Conservation (phyloP, 495 filamentous ascomycete genomes). For the Amphirosellinia nigrospora region DNA sequence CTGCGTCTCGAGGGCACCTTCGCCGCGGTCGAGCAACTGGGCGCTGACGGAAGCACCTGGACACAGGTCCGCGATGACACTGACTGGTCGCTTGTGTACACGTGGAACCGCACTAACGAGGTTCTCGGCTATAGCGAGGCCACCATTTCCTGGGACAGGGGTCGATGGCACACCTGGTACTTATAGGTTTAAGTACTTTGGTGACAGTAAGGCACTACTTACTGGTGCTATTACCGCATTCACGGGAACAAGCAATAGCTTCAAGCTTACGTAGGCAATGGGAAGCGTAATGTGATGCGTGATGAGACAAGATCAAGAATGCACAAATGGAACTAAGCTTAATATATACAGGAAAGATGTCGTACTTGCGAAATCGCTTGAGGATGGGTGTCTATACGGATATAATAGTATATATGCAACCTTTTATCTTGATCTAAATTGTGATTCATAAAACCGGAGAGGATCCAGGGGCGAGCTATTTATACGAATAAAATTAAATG, state of each 20-base stretch:
- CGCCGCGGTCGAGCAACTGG: slow-evolving; percentile 72
- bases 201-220: slow-evolving; percentile 73
- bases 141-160: slow-evolving; percentile 77
- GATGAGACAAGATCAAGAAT: background rate
- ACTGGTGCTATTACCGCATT: slow-evolving; percentile 72
- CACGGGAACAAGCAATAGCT: slow-evolving; percentile 70
- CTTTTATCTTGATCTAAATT: background rate
- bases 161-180: slow-evolving; percentile 60
- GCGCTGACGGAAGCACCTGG: slow-evolving; percentile 63
- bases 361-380: background rate
- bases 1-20: slow-evolving; percentile 81
- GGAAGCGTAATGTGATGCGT: background rate
- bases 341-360: background rate
- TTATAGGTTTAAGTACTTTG: slow-evolving; percentile 86
- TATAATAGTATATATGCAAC: background rate
- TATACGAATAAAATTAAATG: background rate
- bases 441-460: background rate
- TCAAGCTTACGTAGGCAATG: slow-evolving; percentile 52
- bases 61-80: slow-evolving; percentile 69
- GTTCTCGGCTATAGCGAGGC: slow-evolving; percentile 80
- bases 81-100: slow-evolving; percentile 82
- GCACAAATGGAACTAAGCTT: background rate
- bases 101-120: slow-evolving; percentile 78
- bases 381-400: background rate
- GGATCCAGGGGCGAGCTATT: background rate